phyloP scores from a whole-genome alignment of 306 rosid genomes.

The Abrus precatorius region DNA sequence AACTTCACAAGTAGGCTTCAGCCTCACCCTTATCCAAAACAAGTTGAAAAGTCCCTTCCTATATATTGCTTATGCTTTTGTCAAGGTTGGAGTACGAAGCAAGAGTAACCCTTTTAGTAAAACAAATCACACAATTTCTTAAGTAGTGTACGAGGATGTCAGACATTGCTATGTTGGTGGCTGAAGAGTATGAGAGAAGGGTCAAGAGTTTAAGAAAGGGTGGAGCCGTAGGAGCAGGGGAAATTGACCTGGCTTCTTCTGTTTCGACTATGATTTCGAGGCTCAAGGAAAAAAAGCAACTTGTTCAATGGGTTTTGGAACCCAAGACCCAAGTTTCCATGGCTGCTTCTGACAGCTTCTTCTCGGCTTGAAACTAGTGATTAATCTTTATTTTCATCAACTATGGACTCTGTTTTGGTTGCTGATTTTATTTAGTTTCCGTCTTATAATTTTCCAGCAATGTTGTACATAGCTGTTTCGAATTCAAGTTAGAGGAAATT shows the following conservation, averaged over 20 bases:
- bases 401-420: not conserved
- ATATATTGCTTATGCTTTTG: not conserved
- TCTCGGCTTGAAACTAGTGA: slow-evolving; percentile 68
- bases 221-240: not conserved
- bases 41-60: not conserved
- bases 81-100: not conserved
- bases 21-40: slow-evolving; percentile 45
- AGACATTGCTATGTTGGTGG: slow-evolving; percentile 88
- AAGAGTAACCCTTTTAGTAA: not conserved
- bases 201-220: slow-evolving; percentile 48
- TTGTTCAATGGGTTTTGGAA: slow-evolving; percentile 53
- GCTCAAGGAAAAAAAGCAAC: slow-evolving; percentile 50
- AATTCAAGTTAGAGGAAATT: not conserved
- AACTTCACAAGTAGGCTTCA: not conserved
- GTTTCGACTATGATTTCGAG: slow-evolving; percentile 51
- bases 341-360: slow-evolving; percentile 81
- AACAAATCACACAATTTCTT: not conserved
- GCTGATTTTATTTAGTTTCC: not conserved
- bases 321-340: slow-evolving; percentile 70
- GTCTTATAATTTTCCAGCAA: not conserved
- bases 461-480: slow-evolving; percentile 24
- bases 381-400: not conserved
- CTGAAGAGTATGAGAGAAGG: slow-evolving; percentile 87
- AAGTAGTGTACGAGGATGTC: slow-evolving; percentile 59
- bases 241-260: slow-evolving; percentile 47